Evolutionary conservation across 129 eudicot genomes (phyloP).

Genomic region (Helianthus tuberosus): DNA sequence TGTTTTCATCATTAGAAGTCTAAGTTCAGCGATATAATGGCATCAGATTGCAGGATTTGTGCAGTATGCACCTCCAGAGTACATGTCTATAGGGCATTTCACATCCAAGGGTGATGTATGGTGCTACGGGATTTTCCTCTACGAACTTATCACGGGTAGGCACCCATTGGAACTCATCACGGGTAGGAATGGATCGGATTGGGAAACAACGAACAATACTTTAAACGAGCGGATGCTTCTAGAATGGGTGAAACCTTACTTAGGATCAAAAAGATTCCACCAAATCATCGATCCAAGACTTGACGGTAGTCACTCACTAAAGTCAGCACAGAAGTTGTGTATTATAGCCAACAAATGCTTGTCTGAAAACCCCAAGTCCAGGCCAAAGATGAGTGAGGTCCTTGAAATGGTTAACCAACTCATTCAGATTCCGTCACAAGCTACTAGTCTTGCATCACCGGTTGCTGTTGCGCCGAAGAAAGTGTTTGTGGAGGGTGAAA

Average conservation of each 20-base stretch:
- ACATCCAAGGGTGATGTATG: slow-evolving; percentile 58
- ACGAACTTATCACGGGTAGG: slow-evolving; percentile 69
- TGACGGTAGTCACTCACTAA: slow-evolving; percentile 34
- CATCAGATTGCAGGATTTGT: slow-evolving; percentile 59
- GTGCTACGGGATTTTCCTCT: slow-evolving; percentile 68
- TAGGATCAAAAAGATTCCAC: slow-evolving; percentile 43
- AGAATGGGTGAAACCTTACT: slow-evolving; percentile 62
- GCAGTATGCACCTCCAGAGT: slow-evolving; percentile 76
- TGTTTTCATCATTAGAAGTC: not conserved
- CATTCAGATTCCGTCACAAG: not conserved
- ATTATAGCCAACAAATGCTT: slow-evolving; percentile 60
- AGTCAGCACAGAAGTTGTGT: slow-evolving; percentile 51
- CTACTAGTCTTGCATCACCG: slow-evolving; percentile 1
- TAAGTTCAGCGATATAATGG: not conserved
- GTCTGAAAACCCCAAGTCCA: slow-evolving; percentile 38
- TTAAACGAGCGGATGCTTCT: slow-evolving; percentile 29
- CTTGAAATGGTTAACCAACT: slow-evolving; percentile 50
- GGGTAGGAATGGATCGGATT: slow-evolving; percentile 29
- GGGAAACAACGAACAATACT: not conserved
- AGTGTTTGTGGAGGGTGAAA: slow-evolving; percentile 27
- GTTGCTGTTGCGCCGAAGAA: slow-evolving; percentile 28
- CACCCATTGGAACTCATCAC: slow-evolving; percentile 69
- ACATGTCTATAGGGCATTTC: slow-evolving; percentile 48
- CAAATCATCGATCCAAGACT: slow-evolving; percentile 66
- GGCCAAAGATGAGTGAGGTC: slow-evolving; percentile 73